A percentile compares a stretch with the other conserved stretches of the same genome.
phyloP scores from a whole-genome alignment of 805 yeast species.

The Ogataea degrootiae region DNA sequence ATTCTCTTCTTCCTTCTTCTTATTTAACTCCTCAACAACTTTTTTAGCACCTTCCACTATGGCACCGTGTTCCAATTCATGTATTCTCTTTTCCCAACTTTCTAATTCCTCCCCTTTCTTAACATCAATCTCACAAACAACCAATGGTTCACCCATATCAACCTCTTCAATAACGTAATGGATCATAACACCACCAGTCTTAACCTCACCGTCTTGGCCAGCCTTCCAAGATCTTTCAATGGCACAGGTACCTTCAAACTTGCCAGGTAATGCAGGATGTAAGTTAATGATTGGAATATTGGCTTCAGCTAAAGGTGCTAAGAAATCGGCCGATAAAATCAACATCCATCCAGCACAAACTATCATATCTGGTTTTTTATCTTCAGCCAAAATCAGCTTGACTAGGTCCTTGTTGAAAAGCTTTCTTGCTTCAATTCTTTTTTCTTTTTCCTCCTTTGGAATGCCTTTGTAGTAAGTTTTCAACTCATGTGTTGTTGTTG shows the following conservation, averaged over 20 bases:
- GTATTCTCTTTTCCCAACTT: conserved; percentile 78
- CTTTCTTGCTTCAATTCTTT: conserved; percentile 58
- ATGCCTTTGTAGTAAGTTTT: conserved; percentile 70
- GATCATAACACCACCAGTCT: conserved; percentile 90
- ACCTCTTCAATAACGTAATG: conserved; percentile 96
- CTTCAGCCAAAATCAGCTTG: conserved; percentile 47
- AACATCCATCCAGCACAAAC: conserved; percentile 99
- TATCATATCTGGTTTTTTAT: conserved; percentile 66
- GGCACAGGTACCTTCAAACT: conserved; percentile 95
- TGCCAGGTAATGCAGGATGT: conserved; percentile 97
- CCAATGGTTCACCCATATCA: conserved; percentile 85
- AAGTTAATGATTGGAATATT: conserved; percentile 80
- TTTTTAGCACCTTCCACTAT: conserved; percentile 85
- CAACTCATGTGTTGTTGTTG: conserved; percentile 68
- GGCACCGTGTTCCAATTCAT: conserved; percentile 78
- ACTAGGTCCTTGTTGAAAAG: conserved; percentile 79
- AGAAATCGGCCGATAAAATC: conserved; percentile 73
- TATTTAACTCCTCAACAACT: conserved; percentile 40
- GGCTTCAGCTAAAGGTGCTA: conserved; percentile 56
- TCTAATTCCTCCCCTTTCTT: conserved; percentile 71
- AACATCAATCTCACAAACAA: conserved; percentile 74
- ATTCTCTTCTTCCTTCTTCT: background rate
- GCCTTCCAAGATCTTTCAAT: conserved; percentile 95
- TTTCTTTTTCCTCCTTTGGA: conserved; percentile 60
- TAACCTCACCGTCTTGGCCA: conserved; percentile 76